Percentiles rank a stretch among this genome's conserved stretches.
Evolutionary conservation across 1,284 basidiomycete genomes (phyloP).

Genomic region (Amylostereum areolatum): DNA sequence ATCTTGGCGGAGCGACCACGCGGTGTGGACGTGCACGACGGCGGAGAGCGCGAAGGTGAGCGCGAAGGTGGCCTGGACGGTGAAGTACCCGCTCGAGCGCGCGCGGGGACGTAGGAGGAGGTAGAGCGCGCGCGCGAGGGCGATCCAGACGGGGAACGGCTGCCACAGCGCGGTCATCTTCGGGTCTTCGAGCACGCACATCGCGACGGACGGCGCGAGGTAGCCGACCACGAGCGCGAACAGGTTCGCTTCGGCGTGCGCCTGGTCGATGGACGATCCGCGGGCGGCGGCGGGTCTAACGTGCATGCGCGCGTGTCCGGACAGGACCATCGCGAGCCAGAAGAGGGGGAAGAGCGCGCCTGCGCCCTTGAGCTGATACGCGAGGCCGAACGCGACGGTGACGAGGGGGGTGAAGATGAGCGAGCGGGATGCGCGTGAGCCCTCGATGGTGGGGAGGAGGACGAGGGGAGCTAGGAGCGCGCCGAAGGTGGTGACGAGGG

Average conservation of each 20-base stretch:
- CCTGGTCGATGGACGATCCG: slow-evolving; percentile 24
- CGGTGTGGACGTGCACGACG: slow-evolving; percentile 28
- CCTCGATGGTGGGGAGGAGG: slow-evolving; percentile 22
- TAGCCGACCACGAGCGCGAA: slow-evolving; percentile 35
- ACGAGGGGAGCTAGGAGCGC: slow-evolving; percentile 16
- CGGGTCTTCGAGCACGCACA: slow-evolving; percentile 27
- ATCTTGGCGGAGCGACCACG: slow-evolving; percentile 22
- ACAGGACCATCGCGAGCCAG: slow-evolving; percentile 33
- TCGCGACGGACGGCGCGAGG: slow-evolving; percentile 27
- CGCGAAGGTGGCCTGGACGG: slow-evolving; percentile 29
- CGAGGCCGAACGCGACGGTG: slow-evolving; percentile 1
- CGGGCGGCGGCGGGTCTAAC: not conserved
- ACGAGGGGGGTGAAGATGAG: slow-evolving; percentile 5
- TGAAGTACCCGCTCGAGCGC: slow-evolving; percentile 24
- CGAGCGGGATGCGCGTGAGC: slow-evolving; percentile 23
- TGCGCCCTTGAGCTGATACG: slow-evolving; percentile 8
- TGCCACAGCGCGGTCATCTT: slow-evolving; percentile 39
- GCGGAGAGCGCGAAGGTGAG: slow-evolving; percentile 30
- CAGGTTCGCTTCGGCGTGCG: slow-evolving; percentile 35
- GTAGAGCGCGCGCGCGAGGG: slow-evolving; percentile 18
- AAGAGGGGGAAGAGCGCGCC: slow-evolving; percentile 36
- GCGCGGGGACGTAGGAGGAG: slow-evolving; percentile 12
- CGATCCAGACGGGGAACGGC: slow-evolving; percentile 32
- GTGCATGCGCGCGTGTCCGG: slow-evolving; percentile 19
- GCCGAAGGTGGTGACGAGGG: slow-evolving; percentile 25